These are phyloP conservation scores for Coemansia sp. DNA, from an alignment of 192 early-diverging fungal genomes.

Conservation along the genomic window DNA sequence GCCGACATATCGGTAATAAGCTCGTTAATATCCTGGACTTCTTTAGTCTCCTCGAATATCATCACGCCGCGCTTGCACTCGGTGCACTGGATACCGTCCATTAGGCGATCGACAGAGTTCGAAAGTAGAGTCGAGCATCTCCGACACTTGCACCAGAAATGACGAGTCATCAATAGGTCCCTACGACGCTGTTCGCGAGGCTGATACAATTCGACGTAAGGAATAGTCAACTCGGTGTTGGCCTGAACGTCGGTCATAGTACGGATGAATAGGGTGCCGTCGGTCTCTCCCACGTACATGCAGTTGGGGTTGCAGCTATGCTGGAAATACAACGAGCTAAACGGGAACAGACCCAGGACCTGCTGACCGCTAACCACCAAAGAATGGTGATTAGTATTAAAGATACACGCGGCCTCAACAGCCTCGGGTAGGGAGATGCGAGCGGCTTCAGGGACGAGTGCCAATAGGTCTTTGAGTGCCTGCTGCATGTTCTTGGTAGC, in stretches of 20 bases:
- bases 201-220: constrained; percentile 73
- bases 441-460: constrained; percentile 41
- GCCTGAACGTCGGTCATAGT: constrained; percentile 60
- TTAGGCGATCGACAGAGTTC: constrained; percentile 68
- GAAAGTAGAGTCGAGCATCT: constrained; percentile 66
- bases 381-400: constrained; percentile 68
- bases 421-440: constrained; percentile 52
- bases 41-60: constrained; percentile 64
- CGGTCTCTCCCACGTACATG: constrained; percentile 60
- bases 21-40: constrained; percentile 64
- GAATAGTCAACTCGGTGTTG: constrained; percentile 65
- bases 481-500: constrained; percentile 39
- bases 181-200: constrained; percentile 72
- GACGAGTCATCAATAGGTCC: constrained; percentile 65
- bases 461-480: constrained; percentile 48
- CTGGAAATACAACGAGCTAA: constrained; percentile 71
- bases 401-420: constrained; percentile 61
- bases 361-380: constrained; percentile 61
- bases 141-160: constrained; percentile 79
- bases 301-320: constrained; percentile 80
- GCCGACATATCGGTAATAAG: constrained; percentile 57
- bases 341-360: constrained; percentile 69
- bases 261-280: constrained; percentile 64
- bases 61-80: constrained; percentile 60
- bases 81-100: constrained; percentile 69